phyloP scores from a whole-genome alignment of 2,329 filamentous ascomycete species.

The Colletotrichum brevisporum region DNA sequence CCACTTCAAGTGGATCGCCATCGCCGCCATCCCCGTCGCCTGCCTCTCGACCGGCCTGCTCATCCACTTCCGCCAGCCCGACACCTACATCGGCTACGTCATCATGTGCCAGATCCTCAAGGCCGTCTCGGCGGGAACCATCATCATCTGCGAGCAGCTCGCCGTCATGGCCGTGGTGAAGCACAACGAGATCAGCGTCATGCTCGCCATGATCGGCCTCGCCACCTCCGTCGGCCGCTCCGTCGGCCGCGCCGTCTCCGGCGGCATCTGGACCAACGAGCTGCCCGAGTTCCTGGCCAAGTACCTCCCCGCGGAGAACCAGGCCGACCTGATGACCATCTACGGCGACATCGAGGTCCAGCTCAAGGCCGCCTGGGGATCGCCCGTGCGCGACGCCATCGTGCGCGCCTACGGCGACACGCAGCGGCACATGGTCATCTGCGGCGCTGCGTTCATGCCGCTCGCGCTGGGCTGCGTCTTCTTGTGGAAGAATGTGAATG shows the following conservation, averaged over 20 bases:
- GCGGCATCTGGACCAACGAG: slow-evolving; percentile 52
- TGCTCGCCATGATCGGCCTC: slow-evolving; percentile 50
- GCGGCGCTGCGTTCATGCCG: slow-evolving; percentile 39
- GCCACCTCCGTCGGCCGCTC: slow-evolving; percentile 50
- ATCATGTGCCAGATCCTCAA: slow-evolving; percentile 57
- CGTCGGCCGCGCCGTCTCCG: slow-evolving; percentile 49
- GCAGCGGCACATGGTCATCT: slow-evolving; percentile 57
- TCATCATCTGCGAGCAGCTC: slow-evolving; percentile 62
- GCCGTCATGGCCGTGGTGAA: slow-evolving; percentile 50
- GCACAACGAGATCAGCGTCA: slow-evolving; percentile 50
- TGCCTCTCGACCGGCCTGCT: slow-evolving; percentile 48
- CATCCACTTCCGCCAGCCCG: slow-evolving; percentile 54
- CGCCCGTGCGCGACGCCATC: slow-evolving; percentile 57
- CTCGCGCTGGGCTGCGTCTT: slow-evolving; percentile 32
- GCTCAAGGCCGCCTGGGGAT: slow-evolving; percentile 56
- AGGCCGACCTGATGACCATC: slow-evolving; percentile 53
- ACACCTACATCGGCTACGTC: slow-evolving; percentile 50
- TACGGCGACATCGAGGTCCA: slow-evolving; percentile 52
- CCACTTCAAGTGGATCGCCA: slow-evolving; percentile 50
- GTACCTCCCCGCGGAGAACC: slow-evolving; percentile 57
- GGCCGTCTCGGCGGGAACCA: slow-evolving; percentile 54
- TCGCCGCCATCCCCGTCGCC: slow-evolving; percentile 51
- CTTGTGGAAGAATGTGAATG: slow-evolving; percentile 34
- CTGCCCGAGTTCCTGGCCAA: slow-evolving; percentile 55
- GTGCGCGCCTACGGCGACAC: slow-evolving; percentile 62